These are phyloP conservation scores for Aleurites moluccanus DNA, from an alignment of 441 rosid species.

Conservation along the genomic window DNA sequence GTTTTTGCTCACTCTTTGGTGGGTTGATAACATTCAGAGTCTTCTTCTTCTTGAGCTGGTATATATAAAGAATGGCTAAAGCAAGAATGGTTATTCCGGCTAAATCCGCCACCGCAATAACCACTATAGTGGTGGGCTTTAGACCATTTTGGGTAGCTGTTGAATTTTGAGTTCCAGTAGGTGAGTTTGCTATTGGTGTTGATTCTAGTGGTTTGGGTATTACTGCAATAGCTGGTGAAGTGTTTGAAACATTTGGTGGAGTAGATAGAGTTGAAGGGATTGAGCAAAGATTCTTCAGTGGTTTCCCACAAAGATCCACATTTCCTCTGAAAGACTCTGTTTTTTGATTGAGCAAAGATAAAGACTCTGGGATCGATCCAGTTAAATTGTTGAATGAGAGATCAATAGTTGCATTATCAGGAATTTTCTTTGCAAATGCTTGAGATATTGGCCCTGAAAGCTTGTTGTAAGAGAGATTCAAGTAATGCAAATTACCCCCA, in stretches of 20 bases:
- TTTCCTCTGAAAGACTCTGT: conserved; percentile 57
- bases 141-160: conserved; percentile 38
- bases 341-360: conserved; percentile 56
- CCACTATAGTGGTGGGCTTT: conserved; percentile 59
- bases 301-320: conserved; percentile 70
- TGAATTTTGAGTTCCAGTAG: conserved; percentile 17
- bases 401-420: conserved; percentile 54
- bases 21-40: conserved; percentile 12
- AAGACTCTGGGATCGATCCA: conserved; percentile 63
- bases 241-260: conserved; percentile 51
- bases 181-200: conserved; percentile 34
- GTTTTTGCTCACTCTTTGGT: conserved; percentile 21
- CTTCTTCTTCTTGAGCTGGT: conserved; percentile 58
- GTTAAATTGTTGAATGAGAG: conserved; percentile 82
- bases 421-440: conserved; percentile 44
- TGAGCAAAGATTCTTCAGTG: conserved; percentile 59
- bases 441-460: conserved; percentile 60
- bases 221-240: conserved; percentile 87
- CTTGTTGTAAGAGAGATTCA: conserved; percentile 72
- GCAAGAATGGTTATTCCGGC: conserved; percentile 64
- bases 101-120: conserved; percentile 59
- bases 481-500: conserved; percentile 50
- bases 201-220: conserved; percentile 52
- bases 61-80: conserved; percentile 58
- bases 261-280: conserved; percentile 69